These are phyloP conservation scores for Shiraia sp. DNA, from an alignment of 2,329 filamentous ascomycete species.

Conservation along the genomic window DNA sequence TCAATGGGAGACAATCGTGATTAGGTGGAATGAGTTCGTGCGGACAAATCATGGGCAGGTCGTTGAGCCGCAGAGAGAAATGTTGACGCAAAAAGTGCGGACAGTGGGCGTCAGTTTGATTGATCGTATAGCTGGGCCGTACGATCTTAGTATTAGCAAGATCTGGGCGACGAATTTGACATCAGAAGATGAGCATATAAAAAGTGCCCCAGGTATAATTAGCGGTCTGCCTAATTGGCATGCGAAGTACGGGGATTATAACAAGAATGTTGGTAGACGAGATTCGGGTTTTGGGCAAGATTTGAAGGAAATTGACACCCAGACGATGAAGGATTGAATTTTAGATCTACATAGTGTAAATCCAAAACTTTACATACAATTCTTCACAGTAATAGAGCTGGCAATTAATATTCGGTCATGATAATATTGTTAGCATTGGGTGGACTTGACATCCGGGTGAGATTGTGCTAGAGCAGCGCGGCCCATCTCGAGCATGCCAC, in stretches of 20 bases:
- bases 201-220: slow-evolving; percentile 28
- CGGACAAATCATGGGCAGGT: slow-evolving; percentile 91
- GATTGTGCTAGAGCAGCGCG: too few relatives aligned
- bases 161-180: slow-evolving; percentile 86
- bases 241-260: slow-evolving; percentile 18
- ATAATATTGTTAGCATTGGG: too few relatives aligned
- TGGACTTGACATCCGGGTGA: too few relatives aligned
- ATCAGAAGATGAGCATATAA: slow-evolving; percentile 40
- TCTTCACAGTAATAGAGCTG: too few relatives aligned
- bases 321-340: slow-evolving; percentile 2
- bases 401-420: too few relatives aligned
- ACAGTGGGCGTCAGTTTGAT: slow-evolving; percentile 87
- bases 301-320: slow-evolving; percentile 13
- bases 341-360: neutral
- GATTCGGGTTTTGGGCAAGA: slow-evolving; percentile 14
- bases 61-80: slow-evolving; percentile 88
- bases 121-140: slow-evolving; percentile 85
- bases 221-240: slow-evolving; percentile 28
- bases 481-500: neutral
- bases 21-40: slow-evolving; percentile 91
- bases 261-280: slow-evolving; percentile 17
- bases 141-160: slow-evolving; percentile 80
- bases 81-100: slow-evolving; percentile 82
- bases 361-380: neutral
- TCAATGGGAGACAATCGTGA: slow-evolving; percentile 92